Evolutionary conservation across 2,329 filamentous ascomycete genomes (phyloP).

Genomic region (Colletotrichum camelliae): DNA sequence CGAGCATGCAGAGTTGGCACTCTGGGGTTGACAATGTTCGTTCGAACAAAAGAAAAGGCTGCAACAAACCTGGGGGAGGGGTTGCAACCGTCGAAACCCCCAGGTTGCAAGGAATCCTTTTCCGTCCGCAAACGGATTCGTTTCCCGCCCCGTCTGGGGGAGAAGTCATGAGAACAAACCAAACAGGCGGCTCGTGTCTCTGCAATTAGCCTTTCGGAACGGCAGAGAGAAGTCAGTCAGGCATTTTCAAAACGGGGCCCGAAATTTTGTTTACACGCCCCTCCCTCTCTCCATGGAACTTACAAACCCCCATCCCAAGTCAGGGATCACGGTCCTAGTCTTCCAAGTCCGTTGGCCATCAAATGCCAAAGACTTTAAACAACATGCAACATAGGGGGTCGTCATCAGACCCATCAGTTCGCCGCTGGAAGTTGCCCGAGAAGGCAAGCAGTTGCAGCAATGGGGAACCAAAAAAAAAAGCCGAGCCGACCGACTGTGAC

Average conservation of each 20-base stretch:
- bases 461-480: neutral
- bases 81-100: neutral
- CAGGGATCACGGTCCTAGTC: slow-evolving; percentile 8
- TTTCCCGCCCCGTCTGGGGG: neutral
- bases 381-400: neutral
- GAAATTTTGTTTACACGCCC: neutral
- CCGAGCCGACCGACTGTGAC: neutral
- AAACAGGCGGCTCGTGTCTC: neutral
- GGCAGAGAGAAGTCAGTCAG: neutral
- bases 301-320: neutral
- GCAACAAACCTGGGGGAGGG: neutral
- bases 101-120: neutral
- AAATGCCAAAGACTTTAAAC: neutral
- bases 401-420: neutral
- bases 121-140: slow-evolving; percentile 17
- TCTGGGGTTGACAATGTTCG: neutral
- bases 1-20: neutral
- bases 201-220: slow-evolving; percentile 8
- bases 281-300: neutral
- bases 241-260: neutral
- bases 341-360: neutral
- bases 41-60: neutral
- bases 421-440: slow-evolving; percentile 11
- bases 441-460: neutral
- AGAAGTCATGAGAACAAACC: slow-evolving; percentile 12